phyloP scores from a whole-genome alignment of 345 rosid genomes.

The Balakata baccata region DNA sequence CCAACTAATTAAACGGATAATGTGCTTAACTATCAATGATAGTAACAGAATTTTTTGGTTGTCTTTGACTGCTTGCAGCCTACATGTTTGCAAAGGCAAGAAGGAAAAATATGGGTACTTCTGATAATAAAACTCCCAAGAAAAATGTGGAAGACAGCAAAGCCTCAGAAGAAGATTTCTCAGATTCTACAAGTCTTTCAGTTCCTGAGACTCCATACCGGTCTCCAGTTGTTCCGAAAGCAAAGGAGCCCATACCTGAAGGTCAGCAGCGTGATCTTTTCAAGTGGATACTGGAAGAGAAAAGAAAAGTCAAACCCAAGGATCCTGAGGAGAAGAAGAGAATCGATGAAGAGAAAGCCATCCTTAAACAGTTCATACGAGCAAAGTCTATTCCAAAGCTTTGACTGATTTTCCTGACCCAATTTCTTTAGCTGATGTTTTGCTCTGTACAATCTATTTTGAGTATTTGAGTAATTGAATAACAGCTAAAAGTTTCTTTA shows the following conservation, averaged over 20 bases:
- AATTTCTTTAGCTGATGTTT: slow-evolving; percentile 13
- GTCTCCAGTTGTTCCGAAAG: slow-evolving; percentile 28
- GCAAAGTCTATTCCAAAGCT: slow-evolving; percentile 51
- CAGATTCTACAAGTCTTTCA: neutral
- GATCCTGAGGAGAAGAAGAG: slow-evolving; percentile 45
- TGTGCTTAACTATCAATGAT: neutral
- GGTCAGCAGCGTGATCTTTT: slow-evolving; percentile 69
- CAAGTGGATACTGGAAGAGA: slow-evolving; percentile 75
- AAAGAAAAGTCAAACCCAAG: slow-evolving; percentile 56
- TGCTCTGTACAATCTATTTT: no score
- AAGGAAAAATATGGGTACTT: slow-evolving; percentile 33
- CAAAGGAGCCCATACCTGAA: slow-evolving; percentile 54
- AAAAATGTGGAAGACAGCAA: slow-evolving; percentile 29
- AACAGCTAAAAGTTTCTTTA: no score
- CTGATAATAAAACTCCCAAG: slow-evolving; percentile 23
- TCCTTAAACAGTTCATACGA: slow-evolving; percentile 59
- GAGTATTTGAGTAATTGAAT: no score
- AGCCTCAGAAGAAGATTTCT: slow-evolving; percentile 26
- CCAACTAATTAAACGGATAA: neutral
- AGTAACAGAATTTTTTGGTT: neutral
- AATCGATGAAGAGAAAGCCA: slow-evolving; percentile 62
- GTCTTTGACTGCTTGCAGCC: slow-evolving; percentile 41
- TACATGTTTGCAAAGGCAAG: slow-evolving; percentile 56
- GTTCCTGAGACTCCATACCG: slow-evolving; percentile 23
- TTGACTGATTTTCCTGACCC: slow-evolving; percentile 36